Evolutionary conservation across 1,139 yeast genomes (phyloP).

Genomic region (Blastobotrys elegans): DNA sequence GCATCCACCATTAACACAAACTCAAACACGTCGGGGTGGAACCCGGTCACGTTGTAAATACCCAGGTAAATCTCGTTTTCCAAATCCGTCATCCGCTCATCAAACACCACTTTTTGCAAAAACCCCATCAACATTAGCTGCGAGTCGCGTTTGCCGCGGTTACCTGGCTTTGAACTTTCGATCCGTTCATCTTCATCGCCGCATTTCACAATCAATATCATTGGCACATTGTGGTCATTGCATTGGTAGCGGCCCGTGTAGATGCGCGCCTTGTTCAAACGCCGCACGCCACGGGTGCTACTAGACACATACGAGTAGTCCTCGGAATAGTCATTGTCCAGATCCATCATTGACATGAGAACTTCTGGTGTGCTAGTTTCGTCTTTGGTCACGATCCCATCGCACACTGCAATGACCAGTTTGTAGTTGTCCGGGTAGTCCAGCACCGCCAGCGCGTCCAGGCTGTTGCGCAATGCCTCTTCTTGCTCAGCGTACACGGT

Average conservation of each 20-base stretch:
- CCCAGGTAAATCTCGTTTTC: slow-evolving; percentile 76
- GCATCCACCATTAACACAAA: slow-evolving; percentile 94
- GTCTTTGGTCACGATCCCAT: slow-evolving; percentile 32
- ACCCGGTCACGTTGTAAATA: slow-evolving; percentile 78
- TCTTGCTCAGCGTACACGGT: slow-evolving; percentile 35
- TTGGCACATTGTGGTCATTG: slow-evolving; percentile 73
- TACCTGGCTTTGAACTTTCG: slow-evolving; percentile 75
- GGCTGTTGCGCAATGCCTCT: slow-evolving; percentile 28
- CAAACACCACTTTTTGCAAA: slow-evolving; percentile 84
- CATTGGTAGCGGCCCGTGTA: slow-evolving; percentile 68
- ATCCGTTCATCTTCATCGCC: slow-evolving; percentile 49
- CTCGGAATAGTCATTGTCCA: slow-evolving; percentile 55
- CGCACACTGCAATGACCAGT: slow-evolving; percentile 32
- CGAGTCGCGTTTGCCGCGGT: slow-evolving; percentile 97
- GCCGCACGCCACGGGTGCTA: slow-evolving; percentile 85
- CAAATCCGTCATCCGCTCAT: slow-evolving; percentile 94
- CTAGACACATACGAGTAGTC: slow-evolving; percentile 80
- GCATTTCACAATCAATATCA: slow-evolving; percentile 78
- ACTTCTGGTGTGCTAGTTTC: slow-evolving; percentile 77
- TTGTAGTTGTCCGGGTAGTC: slow-evolving; percentile 30
- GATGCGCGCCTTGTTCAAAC: slow-evolving; percentile 97
- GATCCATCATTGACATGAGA: slow-evolving; percentile 76
- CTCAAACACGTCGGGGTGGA: slow-evolving; percentile 84
- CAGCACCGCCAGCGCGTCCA: slow-evolving; percentile 31
- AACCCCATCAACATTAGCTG: slow-evolving; percentile 92